phyloP scores from a whole-genome alignment of 1,139 yeast genomes.

The Pichia kudriavzevii region DNA sequence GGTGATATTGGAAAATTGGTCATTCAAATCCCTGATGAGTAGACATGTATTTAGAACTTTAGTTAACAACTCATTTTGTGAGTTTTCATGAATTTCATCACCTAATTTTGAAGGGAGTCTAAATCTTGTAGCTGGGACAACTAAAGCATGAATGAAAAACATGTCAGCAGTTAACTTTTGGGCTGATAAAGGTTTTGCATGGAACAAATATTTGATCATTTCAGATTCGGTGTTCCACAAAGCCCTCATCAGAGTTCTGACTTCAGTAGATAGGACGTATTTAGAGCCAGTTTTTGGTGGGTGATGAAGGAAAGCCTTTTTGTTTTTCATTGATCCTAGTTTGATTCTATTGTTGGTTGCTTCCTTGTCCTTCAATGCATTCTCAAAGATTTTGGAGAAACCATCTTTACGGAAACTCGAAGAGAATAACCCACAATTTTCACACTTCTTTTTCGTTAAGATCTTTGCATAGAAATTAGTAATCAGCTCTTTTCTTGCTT shows the following conservation, averaged over 20 bases:
- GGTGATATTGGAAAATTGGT: slow-evolving; percentile 56
- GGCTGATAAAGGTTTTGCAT: slow-evolving; percentile 58
- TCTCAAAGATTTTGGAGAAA: slow-evolving; percentile 84
- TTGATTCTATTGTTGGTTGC: slow-evolving; percentile 71
- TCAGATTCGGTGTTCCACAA: slow-evolving; percentile 68
- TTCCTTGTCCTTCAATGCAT: slow-evolving; percentile 76
- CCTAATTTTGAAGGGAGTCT: slow-evolving; percentile 96
- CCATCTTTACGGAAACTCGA: slow-evolving; percentile 96
- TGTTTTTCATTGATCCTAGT: slow-evolving; percentile 65
- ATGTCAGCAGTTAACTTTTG: slow-evolving; percentile 67
- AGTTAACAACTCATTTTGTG: slow-evolving; percentile 83
- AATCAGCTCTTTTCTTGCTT: slow-evolving; percentile 73
- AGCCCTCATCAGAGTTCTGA: slow-evolving; percentile 65
- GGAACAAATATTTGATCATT: slow-evolving; percentile 59
- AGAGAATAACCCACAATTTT: slow-evolving; percentile 91
- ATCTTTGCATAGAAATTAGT: slow-evolving; percentile 70
- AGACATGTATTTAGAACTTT: slow-evolving; percentile 73
- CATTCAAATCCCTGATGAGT: slow-evolving; percentile 81
- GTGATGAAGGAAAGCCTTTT: slow-evolving; percentile 23
- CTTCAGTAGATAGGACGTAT: slow-evolving; percentile 81
- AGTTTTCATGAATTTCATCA: slow-evolving; percentile 90
- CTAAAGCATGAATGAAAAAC: slow-evolving; percentile 79
- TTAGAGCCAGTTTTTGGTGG: slow-evolving; percentile 63
- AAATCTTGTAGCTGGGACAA: slow-evolving; percentile 95
- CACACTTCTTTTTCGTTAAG: slow-evolving; percentile 78